Evolutionary conservation across 176 grass and related monocot species (phyloP), one percentile per base, ranked within the genome.

Genomic region (Oryza nivara): DNA sequence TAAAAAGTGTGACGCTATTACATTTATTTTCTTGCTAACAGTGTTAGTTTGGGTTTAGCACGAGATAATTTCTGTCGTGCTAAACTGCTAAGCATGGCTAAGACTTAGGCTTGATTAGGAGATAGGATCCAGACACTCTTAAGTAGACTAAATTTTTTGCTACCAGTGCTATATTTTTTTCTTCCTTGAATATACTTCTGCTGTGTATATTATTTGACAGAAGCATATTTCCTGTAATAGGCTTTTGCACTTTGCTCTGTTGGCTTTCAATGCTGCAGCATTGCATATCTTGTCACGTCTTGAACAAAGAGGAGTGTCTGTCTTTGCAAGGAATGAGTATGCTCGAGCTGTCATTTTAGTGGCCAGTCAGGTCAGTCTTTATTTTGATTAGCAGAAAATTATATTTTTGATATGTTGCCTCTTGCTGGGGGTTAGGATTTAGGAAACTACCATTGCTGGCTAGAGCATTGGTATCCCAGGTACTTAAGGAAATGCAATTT

Each of bases 321-420:
- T 94, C 36, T 94, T 93, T 89, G 71, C 83, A 67, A 92, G 92
- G 64, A 95, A 95, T 73, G 96, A 98, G 84, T 95, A 98, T 45
- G 23, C 86, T 67, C 89, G 93, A 73, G 93, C 89, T 85, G 91
- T 95, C 83, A 89, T 94, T 90, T 81, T 98, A 81, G 88, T 90
- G 85, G 89, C 93, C 32, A 98, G 93, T 77, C 96, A 98, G 96
- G 96, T 98, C 56, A 80, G 86, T 78, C 51, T 77, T 86, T 65
- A 70, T 76, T 71, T 78, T 30, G 32, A 79, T n/a, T 69, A 80
- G 65, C 16, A 85, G 40, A 81, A 81, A 78, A 35, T 89, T 12
- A 61, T 74, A 10, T 72, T 9, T 74, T 74, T 51, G 6, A 28
- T 43, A 60, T 58, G 64, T 25, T 60, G 28, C 25, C 16, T 74